Conservation (phyloP, 2,329 filamentous ascomycete genomes). For the Fusarium sp. region DNA sequence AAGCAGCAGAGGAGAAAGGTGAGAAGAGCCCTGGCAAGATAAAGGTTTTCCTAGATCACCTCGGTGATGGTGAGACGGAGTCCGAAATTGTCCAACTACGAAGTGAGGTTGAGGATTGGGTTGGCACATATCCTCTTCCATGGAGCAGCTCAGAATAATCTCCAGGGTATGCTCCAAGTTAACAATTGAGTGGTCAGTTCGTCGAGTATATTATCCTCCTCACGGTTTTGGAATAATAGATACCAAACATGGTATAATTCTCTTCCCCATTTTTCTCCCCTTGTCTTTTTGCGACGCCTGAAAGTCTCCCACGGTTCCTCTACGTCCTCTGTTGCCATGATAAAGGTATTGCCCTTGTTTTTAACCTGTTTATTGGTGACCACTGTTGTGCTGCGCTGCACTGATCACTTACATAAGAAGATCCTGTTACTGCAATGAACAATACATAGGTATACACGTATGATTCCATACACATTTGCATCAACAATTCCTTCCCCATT, state of each 20-base stretch:
- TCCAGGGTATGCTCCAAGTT: not conserved
- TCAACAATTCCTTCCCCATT: not conserved
- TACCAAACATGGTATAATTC: not conserved
- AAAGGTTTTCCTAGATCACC: conserved; percentile 72
- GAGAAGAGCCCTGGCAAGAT: conserved; percentile 72
- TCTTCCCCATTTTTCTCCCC: not conserved
- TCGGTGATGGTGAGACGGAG: conserved; percentile 72
- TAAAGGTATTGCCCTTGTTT: not conserved
- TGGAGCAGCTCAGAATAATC: conserved; percentile 60
- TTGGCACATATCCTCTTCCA: conserved; percentile 75
- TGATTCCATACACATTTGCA: not conserved
- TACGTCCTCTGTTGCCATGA: not conserved
- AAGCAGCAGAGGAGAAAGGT: conserved; percentile 71
- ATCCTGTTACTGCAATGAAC: not conserved
- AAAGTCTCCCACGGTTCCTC: not conserved
- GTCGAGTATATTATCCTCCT: not conserved
- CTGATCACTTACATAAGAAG: not conserved
- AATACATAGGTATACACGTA: not conserved
- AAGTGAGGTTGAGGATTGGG: conserved; percentile 81
- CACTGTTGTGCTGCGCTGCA: not conserved
- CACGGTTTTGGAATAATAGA: not conserved
- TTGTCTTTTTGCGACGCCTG: not conserved
- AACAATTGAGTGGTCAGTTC: not conserved
- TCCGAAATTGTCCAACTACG: conserved; percentile 76
- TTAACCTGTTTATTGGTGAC: not conserved